Evolutionary conservation across 306 rosid species (phyloP), one percentile per base, ranked within the genome.

Genomic region (Ormosia emarginata): DNA sequence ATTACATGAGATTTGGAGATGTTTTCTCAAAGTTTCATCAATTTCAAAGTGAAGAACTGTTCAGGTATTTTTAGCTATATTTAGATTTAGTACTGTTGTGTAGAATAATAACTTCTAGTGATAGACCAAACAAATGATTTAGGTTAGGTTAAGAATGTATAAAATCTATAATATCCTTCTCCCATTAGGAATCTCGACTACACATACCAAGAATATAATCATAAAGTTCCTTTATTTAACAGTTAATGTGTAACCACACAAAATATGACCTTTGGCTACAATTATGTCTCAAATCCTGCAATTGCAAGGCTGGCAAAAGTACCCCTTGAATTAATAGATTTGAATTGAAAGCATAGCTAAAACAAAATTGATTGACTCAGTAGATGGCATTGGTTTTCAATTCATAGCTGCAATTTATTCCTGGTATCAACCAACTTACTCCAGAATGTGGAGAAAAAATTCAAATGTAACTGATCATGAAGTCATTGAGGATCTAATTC

Each of bases 1-100:
- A 92, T 82, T 95, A 95, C 84, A 83, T 92, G 96, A 90, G 99
- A 85, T 95, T 88, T 77, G 99, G 99, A 74, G 99, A 95, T 80
- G 97, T 93, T 66, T 95, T 95, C 86, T 93, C 94, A 32, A 93
- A 92, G 92, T 87, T 85, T 79, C 90, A 87, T 59, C 88, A 90
- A 33, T 84, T 85, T 84, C 94, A 93, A 86, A 90, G 86, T 75
- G 96, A 95, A 82, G 97, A 95, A 82, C 47, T 85, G 65, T 90
- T 85, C 89, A 89, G 99, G 99, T 95, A 74, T 72, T 63, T 76
- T 44, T 75, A 37, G 56, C 46, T 65, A 44, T 67, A 78, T 82
- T 15, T 55, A 82, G 67, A 53, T 83, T 62, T 71, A 41, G 32
- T 64, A 67, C 64, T 43, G 41, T 11, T 44, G 40, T 32, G 64